Evolutionary conservation across 2,329 filamentous ascomycete genomes (phyloP), one percentile per base, ranked within the genome.

Genomic region (Aspergillus ruber): DNA sequence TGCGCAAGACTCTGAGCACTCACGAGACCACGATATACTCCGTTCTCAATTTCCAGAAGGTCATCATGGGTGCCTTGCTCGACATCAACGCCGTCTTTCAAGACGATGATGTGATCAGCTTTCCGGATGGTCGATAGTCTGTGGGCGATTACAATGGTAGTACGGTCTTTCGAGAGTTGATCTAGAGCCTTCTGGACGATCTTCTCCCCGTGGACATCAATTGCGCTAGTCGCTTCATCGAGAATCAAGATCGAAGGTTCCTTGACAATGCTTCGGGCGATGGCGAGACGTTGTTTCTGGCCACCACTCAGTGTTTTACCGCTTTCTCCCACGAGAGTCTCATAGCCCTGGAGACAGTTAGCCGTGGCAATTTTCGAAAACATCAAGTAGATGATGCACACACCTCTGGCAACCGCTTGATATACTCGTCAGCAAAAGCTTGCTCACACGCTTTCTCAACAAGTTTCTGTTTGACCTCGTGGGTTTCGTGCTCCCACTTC

Each of bases 281-380:
- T 89, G 2, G 86, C 84, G 20, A 94, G 77, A 4, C 89, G 80
- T 63, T 94, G 88, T n/a, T 87, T 80, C 63, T 95, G 88, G 1
- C 89, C 89, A n/a, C 88, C 86, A 9, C 85, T 89, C 1, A 94
- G 72, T 61, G 87, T 88, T 42, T 85, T 84, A 4, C 88, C 88
- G 23, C 79, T 79, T 60, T 91, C 87, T 1, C 88, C 88, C 1
- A 93, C 87, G 7, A 79, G 68, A 0, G 88, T 89, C 4, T 85
- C 77, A 59, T 90, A 90, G 1, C 82, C 80, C 71, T 86, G 33
- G 4, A 33, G n/a, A 43, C 36, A 33, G 9, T 17, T 23, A 13
- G 25, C 39, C 25, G 2, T 3, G 10, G 25, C 20, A 20, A 29
- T 5, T 4, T 12, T 12, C 10, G 41, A 20, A 42, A 2, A 12